Percentiles rank a stretch among this genome's conserved stretches.
These are phyloP conservation scores for Phytomonas francai DNA, from an alignment of 208 protist genomes.

Conservation along the genomic window DNA sequence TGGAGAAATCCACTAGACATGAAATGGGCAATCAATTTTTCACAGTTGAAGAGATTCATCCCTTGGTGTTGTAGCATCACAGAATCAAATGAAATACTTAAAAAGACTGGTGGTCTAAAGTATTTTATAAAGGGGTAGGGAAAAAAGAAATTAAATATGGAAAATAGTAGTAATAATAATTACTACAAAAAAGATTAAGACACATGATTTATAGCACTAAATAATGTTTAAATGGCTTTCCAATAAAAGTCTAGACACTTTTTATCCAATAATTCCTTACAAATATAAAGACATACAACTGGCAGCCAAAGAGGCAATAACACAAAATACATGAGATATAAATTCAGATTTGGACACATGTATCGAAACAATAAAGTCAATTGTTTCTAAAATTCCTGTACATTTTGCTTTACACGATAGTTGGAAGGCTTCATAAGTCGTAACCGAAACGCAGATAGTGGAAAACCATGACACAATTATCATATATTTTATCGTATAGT, in stretches of 20 bases:
- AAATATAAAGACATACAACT: neutral
- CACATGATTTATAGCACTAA: neutral
- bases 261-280: neutral
- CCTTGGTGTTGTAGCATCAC: neutral
- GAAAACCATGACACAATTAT: slow-evolving; percentile 4
- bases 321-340: neutral
- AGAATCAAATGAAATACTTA: neutral
- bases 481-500: neutral
- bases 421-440: neutral
- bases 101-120: neutral
- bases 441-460: neutral
- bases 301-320: neutral
- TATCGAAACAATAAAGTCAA: neutral
- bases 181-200: neutral
- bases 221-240: neutral
- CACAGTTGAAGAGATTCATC: neutral
- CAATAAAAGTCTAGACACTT: neutral
- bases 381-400: neutral
- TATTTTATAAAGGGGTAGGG: neutral
- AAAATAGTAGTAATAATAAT: neutral
- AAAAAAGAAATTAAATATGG: neutral
- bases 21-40: neutral
- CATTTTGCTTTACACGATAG: neutral
- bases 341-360: neutral
- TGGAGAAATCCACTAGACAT: slow-evolving; percentile 8